Conservation (phyloP, 768 basidiomycete genomes). For the Boletus subparvulus region DNA sequence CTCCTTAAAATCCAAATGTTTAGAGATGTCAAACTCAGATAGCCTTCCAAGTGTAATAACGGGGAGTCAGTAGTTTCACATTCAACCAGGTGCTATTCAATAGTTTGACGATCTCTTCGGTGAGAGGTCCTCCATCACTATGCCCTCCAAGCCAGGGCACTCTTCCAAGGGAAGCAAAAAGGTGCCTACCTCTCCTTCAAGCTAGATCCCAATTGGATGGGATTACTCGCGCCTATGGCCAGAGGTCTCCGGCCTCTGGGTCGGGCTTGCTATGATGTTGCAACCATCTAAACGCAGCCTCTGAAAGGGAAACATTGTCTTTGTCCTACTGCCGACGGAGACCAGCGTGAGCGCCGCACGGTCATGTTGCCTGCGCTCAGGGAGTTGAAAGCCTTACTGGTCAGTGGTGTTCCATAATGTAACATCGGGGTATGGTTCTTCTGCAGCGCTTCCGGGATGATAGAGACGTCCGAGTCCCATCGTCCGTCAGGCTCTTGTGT, state of each 20-base stretch:
- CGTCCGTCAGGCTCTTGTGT: slow-evolving; percentile 1
- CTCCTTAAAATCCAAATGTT: background rate
- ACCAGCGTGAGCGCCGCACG: background rate
- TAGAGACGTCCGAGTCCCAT: slow-evolving; percentile 12
- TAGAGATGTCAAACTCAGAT: background rate
- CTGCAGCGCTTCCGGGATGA: background rate
- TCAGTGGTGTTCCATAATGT: too few species aligned
- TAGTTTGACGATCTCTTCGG: background rate
- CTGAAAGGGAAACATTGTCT: slow-evolving; percentile 6
- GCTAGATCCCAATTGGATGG: slow-evolving; percentile 35
- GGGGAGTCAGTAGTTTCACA: slow-evolving; percentile 3
- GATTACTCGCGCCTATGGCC: slow-evolving; percentile 39
- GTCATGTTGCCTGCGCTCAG: background rate
- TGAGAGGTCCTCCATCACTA: slow-evolving; percentile 2
- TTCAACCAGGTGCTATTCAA: slow-evolving; percentile 7
- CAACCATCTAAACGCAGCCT: slow-evolving; percentile 23
- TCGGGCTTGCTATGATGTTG: slow-evolving; percentile 21
- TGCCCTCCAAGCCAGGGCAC: background rate
- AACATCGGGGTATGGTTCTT: slow-evolving; percentile 2
- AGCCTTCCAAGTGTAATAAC: background rate
- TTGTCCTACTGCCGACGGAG: slow-evolving; percentile 5
- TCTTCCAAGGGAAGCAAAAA: background rate
- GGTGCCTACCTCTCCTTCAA: background rate
- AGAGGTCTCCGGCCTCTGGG: slow-evolving; percentile 25
- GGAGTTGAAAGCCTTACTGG: too few species aligned